These are phyloP conservation scores for Panicum hallii DNA, from an alignment of 202 grass and related monocot genomes.

Conservation along the genomic window DNA sequence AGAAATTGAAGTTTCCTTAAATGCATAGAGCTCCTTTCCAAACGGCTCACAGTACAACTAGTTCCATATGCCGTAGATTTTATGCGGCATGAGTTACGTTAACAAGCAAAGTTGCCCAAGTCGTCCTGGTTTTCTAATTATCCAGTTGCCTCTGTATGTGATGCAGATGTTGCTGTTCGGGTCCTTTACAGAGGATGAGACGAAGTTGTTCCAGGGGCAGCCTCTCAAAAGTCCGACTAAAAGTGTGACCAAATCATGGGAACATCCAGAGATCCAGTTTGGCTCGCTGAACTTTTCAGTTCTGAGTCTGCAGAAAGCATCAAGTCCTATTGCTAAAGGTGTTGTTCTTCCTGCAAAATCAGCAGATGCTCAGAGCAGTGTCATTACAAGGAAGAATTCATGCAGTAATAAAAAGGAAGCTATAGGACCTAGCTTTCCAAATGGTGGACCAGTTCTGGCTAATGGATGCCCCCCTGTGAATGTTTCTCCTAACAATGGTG, in stretches of 20 bases:
- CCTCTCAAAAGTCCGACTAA: constrained; percentile 32
- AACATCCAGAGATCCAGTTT: constrained; percentile 71
- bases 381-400: constrained; percentile 36
- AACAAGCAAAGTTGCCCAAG: background rate
- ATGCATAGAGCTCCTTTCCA: background rate
- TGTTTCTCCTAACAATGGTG: constrained; percentile 47
- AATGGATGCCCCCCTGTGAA: constrained; percentile 56
- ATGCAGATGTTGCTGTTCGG: constrained; percentile 82
- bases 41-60: background rate
- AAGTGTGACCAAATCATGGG: constrained; percentile 31
- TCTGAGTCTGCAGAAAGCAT: constrained; percentile 47
- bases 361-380: constrained; percentile 35
- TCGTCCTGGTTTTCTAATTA: constrained; percentile 7
- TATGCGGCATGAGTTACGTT: background rate
- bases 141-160: constrained; percentile 9
- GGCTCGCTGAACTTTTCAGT: constrained; percentile 71
- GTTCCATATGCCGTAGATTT: background rate
- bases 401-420: constrained; percentile 39
- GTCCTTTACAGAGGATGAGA: constrained; percentile 82
- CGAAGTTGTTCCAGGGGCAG: constrained; percentile 61
- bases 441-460: constrained; percentile 44
- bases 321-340: constrained; percentile 40
- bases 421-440: constrained; percentile 40
- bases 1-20: background rate
- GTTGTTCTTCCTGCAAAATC: constrained; percentile 50